Percentiles rank a stretch among this genome's conserved stretches.
These are phyloP conservation scores for Manihot esculenta DNA, from an alignment of 441 rosid species.

Conservation along the genomic window DNA sequence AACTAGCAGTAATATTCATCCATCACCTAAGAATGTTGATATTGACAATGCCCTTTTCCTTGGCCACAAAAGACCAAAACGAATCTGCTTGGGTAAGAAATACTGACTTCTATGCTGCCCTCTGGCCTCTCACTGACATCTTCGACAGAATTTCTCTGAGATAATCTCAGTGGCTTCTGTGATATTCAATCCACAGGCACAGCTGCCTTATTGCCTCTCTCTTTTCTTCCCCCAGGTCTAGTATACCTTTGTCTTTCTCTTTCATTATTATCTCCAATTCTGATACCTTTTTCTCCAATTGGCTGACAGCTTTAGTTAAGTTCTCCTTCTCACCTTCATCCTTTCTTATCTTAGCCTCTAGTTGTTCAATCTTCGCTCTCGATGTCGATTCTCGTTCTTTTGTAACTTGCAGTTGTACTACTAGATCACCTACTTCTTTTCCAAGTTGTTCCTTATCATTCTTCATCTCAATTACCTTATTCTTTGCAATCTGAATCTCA, in stretches of 20 bases:
- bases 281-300: too few species aligned
- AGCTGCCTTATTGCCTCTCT: constrained; percentile 94
- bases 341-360: constrained; percentile 42
- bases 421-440: constrained; percentile 33
- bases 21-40: constrained; percentile 2
- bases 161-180: constrained; percentile 52
- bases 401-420: constrained; percentile 37
- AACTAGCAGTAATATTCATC: neutral
- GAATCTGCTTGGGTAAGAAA: constrained; percentile 20
- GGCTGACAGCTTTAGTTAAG: constrained; percentile 30
- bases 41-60: neutral
- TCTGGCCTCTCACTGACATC: constrained; percentile 40
- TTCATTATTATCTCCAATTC: constrained; percentile 42
- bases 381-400: constrained; percentile 37
- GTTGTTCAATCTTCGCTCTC: constrained; percentile 42
- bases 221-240: constrained; percentile 75
- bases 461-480: constrained; percentile 41
- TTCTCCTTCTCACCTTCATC: constrained; percentile 53
- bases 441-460: constrained; percentile 36
- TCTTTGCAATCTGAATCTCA: constrained; percentile 43
- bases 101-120: constrained; percentile 32
- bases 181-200: constrained; percentile 77
- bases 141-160: constrained; percentile 55
- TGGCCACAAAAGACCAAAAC: constrained; percentile 14
- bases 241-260: constrained; percentile 47